These are phyloP conservation scores for Staphylotrichum tortipilum DNA, from an alignment of 495 filamentous ascomycete genomes.

Conservation along the genomic window DNA sequence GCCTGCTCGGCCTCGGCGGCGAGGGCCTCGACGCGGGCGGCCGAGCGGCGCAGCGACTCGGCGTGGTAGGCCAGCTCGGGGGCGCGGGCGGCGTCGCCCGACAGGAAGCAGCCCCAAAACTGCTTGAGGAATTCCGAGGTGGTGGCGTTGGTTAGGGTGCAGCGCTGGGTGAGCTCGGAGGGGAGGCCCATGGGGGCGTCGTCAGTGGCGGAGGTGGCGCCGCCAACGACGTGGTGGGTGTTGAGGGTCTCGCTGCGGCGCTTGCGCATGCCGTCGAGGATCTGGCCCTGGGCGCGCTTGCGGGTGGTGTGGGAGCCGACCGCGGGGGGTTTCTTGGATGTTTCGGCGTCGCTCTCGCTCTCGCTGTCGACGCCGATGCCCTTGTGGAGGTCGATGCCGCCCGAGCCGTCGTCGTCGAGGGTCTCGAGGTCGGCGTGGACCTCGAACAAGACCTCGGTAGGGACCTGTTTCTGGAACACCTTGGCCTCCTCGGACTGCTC, in stretches of 20 bases:
- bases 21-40: conserved; percentile 74
- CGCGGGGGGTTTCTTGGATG: conserved; percentile 34
- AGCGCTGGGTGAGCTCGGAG: conserved; percentile 54
- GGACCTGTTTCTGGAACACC: conserved; percentile 56
- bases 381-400: conserved; percentile 48
- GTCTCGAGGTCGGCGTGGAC: conserved; percentile 53
- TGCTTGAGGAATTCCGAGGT: conserved; percentile 91
- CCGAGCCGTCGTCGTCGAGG: conserved; percentile 36
- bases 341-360: conserved; percentile 55
- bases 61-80: conserved; percentile 66
- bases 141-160: conserved; percentile 81
- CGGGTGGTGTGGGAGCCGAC: conserved; percentile 52
- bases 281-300: conserved; percentile 46
- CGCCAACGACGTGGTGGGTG: background rate
- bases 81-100: conserved; percentile 56
- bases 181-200: conserved; percentile 55
- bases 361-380: conserved; percentile 56
- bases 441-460: conserved; percentile 53
- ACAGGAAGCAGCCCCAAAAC: conserved; percentile 86
- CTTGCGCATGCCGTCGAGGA: conserved; percentile 43
- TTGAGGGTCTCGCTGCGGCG: conserved; percentile 48
- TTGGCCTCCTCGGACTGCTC: conserved; percentile 45
- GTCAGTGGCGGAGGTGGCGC: too few species aligned
- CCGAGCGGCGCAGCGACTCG: conserved; percentile 65
- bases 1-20: conserved; percentile 71